A percentile compares a stretch with the other conserved stretches of the same genome.
Evolutionary conservation across 805 yeast genomes (phyloP).

Genomic region (Ogataea neopini): DNA sequence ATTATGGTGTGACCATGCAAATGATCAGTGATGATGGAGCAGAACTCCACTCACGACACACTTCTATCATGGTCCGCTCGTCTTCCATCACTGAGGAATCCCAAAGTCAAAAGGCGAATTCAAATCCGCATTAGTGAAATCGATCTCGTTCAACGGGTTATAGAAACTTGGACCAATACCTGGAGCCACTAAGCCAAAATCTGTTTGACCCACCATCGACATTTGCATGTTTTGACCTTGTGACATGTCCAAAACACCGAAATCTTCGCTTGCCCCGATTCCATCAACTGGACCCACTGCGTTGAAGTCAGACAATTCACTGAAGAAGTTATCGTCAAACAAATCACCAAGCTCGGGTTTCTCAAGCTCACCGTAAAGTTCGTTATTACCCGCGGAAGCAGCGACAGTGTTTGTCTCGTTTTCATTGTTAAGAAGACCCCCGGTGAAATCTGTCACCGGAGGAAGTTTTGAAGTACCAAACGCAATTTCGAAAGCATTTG

Average conservation of each 20-base stretch:
- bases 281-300: conserved; percentile 6
- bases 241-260: not conserved
- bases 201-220: conserved; percentile 6
- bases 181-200: conserved; percentile 8
- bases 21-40: no score
- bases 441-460: conserved; percentile 36
- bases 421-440: not conserved
- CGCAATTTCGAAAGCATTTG: conserved; percentile 37
- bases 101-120: conserved; percentile 27
- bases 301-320: conserved; percentile 33
- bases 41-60: not conserved
- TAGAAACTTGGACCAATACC: conserved; percentile 21
- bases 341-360: conserved; percentile 27
- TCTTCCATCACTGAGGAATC: not conserved
- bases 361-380: conserved; percentile 11
- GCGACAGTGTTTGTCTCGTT: not conserved
- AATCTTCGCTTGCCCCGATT: not conserved
- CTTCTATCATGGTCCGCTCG: not conserved
- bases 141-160: conserved; percentile 39
- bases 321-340: conserved; percentile 36
- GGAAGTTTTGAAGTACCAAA: conserved; percentile 39
- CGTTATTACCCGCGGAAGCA: not conserved
- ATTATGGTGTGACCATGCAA: no score
- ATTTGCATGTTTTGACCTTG: conserved; percentile 11
- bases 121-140: conserved; percentile 40